These are phyloP conservation scores for Ascocoryne sarcoides DNA, from an alignment of 2,329 filamentous ascomycete genomes.

Conservation along the genomic window DNA sequence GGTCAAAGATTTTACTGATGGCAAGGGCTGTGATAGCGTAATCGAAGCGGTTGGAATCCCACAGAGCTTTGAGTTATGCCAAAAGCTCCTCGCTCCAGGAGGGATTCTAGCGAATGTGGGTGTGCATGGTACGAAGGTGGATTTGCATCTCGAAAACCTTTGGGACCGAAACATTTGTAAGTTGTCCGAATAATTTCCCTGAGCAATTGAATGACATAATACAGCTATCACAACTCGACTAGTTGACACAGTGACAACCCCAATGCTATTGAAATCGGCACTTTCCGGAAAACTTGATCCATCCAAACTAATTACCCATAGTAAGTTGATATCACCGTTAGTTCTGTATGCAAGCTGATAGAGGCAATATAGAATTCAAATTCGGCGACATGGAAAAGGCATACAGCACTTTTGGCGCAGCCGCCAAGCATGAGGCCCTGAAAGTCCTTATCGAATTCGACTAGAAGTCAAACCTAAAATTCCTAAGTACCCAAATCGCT, in stretches of 20 bases:
- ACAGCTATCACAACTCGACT: slow-evolving; percentile 38
- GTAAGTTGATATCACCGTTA: slow-evolving; percentile 26
- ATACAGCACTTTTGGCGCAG: slow-evolving; percentile 35
- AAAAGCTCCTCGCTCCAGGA: slow-evolving; percentile 43
- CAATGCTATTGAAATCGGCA: slow-evolving; percentile 40
- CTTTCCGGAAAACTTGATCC: slow-evolving; percentile 35
- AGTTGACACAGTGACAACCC: slow-evolving; percentile 39
- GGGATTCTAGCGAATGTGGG: slow-evolving; percentile 49
- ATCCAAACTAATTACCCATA: slow-evolving; percentile 37
- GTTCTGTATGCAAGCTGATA: too few species aligned
- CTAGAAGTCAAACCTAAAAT: neutral
- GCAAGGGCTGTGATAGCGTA: slow-evolving; percentile 45
- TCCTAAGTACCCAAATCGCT: too few species aligned
- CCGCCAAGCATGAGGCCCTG: slow-evolving; percentile 34
- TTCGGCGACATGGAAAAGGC: slow-evolving; percentile 36
- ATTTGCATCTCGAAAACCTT: slow-evolving; percentile 43
- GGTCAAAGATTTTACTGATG: slow-evolving; percentile 38
- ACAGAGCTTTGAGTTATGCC: slow-evolving; percentile 43
- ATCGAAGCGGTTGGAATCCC: slow-evolving; percentile 50
- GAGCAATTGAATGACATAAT: slow-evolving; percentile 1
- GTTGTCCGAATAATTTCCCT: slow-evolving; percentile 14
- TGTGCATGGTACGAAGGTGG: slow-evolving; percentile 45
- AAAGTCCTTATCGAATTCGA: slow-evolving; percentile 35
- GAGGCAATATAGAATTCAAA: slow-evolving; percentile 31
- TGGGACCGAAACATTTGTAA: slow-evolving; percentile 46